A percentile compares a stretch with the other conserved stretches of the same genome.
phyloP scores from a whole-genome alignment of 495 filamentous ascomycete species.

The Podospora pseudoanserina region DNA sequence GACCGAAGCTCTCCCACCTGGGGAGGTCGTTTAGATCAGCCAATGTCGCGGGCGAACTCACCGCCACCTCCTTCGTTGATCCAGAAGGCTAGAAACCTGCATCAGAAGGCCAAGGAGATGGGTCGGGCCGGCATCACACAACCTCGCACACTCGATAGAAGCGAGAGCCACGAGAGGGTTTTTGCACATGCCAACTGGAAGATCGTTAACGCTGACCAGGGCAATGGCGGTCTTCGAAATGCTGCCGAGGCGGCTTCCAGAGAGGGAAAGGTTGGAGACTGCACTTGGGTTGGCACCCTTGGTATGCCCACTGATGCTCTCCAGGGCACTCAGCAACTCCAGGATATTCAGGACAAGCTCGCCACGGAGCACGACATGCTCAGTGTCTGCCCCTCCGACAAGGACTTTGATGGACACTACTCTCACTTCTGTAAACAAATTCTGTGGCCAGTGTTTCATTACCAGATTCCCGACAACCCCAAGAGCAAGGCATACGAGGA shows the following conservation, averaged over 20 bases:
- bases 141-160: constrained; percentile 41
- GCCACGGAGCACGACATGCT: constrained; percentile 76
- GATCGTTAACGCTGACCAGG: constrained; percentile 79
- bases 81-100: constrained; percentile 51
- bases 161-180: constrained; percentile 57
- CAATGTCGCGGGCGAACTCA: constrained; percentile 62
- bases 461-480: constrained; percentile 92
- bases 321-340: constrained; percentile 60
- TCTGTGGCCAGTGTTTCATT: constrained; percentile 89
- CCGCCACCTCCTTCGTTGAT: constrained; percentile 70
- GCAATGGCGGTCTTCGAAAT: constrained; percentile 86
- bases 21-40: constrained; percentile 69
- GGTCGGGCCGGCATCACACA: constrained; percentile 47
- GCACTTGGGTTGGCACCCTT: constrained; percentile 84
- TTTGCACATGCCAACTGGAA: constrained; percentile 71
- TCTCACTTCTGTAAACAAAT: constrained; percentile 90
- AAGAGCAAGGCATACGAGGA: constrained; percentile 97
- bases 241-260: constrained; percentile 73
- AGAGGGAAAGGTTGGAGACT: constrained; percentile 59
- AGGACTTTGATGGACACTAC: constrained; percentile 89
- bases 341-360: constrained; percentile 74
- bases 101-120: constrained; percentile 51
- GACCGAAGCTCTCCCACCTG: constrained; percentile 67
- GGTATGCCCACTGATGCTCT: constrained; percentile 88
- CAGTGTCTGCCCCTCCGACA: constrained; percentile 78